Evolutionary conservation across 2,329 filamentous ascomycete species (phyloP).

Genomic region (Penicillium palitans): DNA sequence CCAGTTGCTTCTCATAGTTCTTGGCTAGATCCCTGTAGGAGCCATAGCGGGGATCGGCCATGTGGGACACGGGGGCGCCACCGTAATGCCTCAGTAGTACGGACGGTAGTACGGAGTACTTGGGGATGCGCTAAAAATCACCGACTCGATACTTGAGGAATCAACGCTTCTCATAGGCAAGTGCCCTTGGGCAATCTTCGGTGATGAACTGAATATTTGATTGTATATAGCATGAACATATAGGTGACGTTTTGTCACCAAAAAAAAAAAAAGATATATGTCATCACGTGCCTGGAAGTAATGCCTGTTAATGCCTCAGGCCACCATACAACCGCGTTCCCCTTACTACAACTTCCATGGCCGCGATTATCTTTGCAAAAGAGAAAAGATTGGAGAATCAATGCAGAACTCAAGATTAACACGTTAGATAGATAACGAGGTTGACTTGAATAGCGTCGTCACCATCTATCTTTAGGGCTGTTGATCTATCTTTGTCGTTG

Average conservation of each 20-base stretch:
- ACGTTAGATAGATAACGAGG: background rate
- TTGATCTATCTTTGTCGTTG: background rate
- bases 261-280: background rate
- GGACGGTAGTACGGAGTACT: background rate
- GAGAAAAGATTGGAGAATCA: background rate
- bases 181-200: background rate
- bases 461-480: background rate
- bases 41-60: slow-evolving; percentile 28
- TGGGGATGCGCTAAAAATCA: background rate
- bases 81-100: background rate
- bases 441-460: background rate
- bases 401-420: background rate
- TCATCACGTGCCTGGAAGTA: background rate
- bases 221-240: background rate
- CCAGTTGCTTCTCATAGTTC: slow-evolving; percentile 25
- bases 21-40: slow-evolving; percentile 33
- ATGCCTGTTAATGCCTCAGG: background rate
- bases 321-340: background rate
- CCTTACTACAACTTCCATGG: background rate
- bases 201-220: background rate
- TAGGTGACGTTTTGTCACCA: background rate
- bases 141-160: background rate
- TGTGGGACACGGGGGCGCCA: slow-evolving; percentile 15
- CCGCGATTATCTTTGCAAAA: background rate
- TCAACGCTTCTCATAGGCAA: background rate